Base-by-base conservation (phyloP, 139 green algal genomes). In the Haematococcus sp. region DNA sequence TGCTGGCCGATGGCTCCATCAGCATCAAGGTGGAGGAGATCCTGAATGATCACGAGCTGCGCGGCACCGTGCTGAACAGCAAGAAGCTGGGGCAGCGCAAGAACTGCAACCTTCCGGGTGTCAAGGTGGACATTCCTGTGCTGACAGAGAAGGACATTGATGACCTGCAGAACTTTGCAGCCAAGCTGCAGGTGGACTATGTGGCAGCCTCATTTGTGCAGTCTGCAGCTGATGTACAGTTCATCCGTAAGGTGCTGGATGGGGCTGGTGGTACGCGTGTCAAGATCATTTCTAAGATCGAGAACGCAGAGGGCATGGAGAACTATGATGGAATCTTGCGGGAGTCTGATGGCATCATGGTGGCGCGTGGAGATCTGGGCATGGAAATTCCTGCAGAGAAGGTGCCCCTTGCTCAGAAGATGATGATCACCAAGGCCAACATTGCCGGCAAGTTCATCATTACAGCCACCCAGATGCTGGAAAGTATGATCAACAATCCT, bases 121-220 rank as follows among this genome's bases (percentile, higher is more conserved):
- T 94, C 3, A 85, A 91, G 68, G 90, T 95, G 43, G 88, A 95
- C 64, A 85, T 94, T 32, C 87, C 87, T 25, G 87, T 92, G 64
- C 78, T 92, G 67, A 89, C 79, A 46, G 81, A 83, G 25, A 88
- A 92, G 79, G 87, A 92, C 74, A 85, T 92, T 31, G 74, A 83
- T 44, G 87, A 92, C 76, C 73, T 92, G 63, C 58, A 87, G 78
- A 79, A 89, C 54, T 92, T 90, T 70, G 76, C 75, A 28, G 80
- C 81, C 52, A 87, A 87, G 71, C 77, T 91, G 72, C 71, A 83
- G 32, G 83, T 94, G 77, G 89, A 94, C 85, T 94, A 88, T 79
- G 83, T 89, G 30, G 76, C 68, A 79, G 55, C 72, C 34, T 86
- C 63, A 4, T 80, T 75, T 63, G 74, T 80, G 22, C 82, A 87